Base-by-base conservation (phyloP, 805 yeast species). In the Zygoascus ofunaensis region DNA sequence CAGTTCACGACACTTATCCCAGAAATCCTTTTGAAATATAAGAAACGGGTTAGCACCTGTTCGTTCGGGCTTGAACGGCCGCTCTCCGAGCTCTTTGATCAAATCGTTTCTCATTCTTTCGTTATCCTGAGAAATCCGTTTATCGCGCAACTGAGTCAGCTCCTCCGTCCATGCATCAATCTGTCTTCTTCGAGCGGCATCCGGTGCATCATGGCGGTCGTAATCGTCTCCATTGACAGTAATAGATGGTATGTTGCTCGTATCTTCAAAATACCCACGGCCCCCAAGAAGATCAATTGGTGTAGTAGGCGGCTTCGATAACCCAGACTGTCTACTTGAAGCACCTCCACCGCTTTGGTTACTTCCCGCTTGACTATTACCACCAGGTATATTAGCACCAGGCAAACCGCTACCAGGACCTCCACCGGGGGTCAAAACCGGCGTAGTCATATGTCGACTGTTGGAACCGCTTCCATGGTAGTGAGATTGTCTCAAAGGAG, bases 41-140 rank as follows among this genome's bases (percentile, higher is more conserved):
- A 66, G 46, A 41, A 64, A 66, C 19, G 71, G 71, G 47, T 66
- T 66, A 3, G 69, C 64, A 19, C 66, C 64, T 2, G 53, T 49
- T 17, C 67, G 54, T 34, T 64, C 67, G 1, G 71, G 71, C 40
- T 60, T 60, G 17, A 51, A 48, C 1, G 71, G 71, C 26, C 60
- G 51, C 20, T 58, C 61, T 2, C 70, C 71, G n/a, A 66, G 49
- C 42, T 61, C 63, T 37, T 55, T 56, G 36, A 59, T 52, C 47
- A 64, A 45, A 24, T 61, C 67, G 20, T 62, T 55, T 41, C 65
- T 53, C 58, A 63, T 55, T 32, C 55, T 55, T 43, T 61, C 63
- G 21, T 54, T 56, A 39, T 61, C 65, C 2, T 57, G 51, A 4
- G 50, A 43, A 1, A 47, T 45, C 22, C 67, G 57, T 34, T 55